phyloP scores from a whole-genome alignment of 176 grass and related monocot species.

The Musa schizocarpa region DNA sequence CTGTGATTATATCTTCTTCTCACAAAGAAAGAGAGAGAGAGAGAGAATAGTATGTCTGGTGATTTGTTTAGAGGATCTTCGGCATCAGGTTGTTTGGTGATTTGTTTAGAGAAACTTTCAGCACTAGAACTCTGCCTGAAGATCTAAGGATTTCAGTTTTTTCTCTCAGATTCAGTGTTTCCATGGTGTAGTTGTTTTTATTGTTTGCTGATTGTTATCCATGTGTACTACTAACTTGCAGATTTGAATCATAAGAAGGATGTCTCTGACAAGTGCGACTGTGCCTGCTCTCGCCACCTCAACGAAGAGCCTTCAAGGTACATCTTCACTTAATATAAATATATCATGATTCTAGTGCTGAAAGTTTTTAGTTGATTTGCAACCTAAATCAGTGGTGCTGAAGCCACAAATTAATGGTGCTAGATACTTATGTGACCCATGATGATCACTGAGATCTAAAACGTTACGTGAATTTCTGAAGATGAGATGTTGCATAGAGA shows the following conservation, averaged over 20 bases:
- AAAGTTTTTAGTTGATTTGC: no score
- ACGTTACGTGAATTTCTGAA: background rate
- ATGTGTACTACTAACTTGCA: background rate
- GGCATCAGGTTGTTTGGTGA: no score
- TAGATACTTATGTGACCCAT: background rate
- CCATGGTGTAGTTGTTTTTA: background rate
- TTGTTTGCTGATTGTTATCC: background rate
- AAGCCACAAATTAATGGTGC: background rate
- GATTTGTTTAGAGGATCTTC: no score
- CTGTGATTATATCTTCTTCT: no score
- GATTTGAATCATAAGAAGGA: background rate
- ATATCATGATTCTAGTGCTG: background rate
- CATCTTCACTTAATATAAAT: background rate
- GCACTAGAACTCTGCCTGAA: no score
- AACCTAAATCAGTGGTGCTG: no score
- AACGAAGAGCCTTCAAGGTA: background rate
- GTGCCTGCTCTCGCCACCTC: background rate
- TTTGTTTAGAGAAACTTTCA: no score
- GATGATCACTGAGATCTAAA: no score
- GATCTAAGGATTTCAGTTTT: background rate
- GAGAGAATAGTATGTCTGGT: no score
- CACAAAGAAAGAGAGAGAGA: no score
- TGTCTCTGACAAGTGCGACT: background rate
- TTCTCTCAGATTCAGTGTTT: background rate
- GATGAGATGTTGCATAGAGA: background rate